These are phyloP conservation scores for Xylariaceae sp. DNA, from an alignment of 2,329 filamentous ascomycete species.

Conservation along the genomic window DNA sequence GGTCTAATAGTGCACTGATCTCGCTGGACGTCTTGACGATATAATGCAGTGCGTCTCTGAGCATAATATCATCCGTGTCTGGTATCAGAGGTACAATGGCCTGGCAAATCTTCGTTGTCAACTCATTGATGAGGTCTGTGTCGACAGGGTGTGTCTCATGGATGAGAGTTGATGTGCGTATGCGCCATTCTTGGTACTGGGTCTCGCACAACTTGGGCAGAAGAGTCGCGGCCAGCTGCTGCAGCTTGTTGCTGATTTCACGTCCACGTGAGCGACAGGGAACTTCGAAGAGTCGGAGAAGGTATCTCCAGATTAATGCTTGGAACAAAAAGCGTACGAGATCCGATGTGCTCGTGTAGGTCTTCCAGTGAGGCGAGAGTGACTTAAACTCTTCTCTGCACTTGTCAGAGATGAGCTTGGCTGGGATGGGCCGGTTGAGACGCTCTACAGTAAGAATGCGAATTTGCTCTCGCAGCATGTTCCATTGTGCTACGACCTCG, in stretches of 20 bases:
- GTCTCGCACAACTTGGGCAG: slow-evolving; percentile 11
- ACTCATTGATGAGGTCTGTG: slow-evolving; percentile 12
- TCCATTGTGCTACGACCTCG: slow-evolving; percentile 20
- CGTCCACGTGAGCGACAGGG: slow-evolving; percentile 25
- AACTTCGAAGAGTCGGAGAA: slow-evolving; percentile 24
- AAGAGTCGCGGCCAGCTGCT: slow-evolving; percentile 14
- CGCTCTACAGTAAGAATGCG: slow-evolving; percentile 19
- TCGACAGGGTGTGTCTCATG: slow-evolving; percentile 20
- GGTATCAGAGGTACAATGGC: slow-evolving; percentile 18
- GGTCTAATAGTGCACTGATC: slow-evolving; percentile 20
- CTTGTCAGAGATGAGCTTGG: slow-evolving; percentile 16
- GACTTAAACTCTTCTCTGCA: slow-evolving; percentile 20
- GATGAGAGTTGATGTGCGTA: slow-evolving; percentile 23
- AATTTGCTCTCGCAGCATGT: slow-evolving; percentile 22
- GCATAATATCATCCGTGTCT: slow-evolving; percentile 5
- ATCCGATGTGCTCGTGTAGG: slow-evolving; percentile 21
- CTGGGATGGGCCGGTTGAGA: slow-evolving; percentile 19
- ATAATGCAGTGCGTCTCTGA: slow-evolving; percentile 15
- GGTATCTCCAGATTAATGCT: slow-evolving; percentile 31
- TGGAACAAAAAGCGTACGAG: slow-evolving; percentile 27
- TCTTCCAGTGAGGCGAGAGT: slow-evolving; percentile 28
- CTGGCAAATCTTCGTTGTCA: slow-evolving; percentile 19
- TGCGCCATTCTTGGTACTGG: slow-evolving; percentile 23
- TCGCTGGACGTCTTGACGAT: slow-evolving; percentile 24
- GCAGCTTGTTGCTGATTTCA: slow-evolving; percentile 17